phyloP scores from a whole-genome alignment of 1,284 basidiomycete species.

The Agaricales sp. region DNA sequence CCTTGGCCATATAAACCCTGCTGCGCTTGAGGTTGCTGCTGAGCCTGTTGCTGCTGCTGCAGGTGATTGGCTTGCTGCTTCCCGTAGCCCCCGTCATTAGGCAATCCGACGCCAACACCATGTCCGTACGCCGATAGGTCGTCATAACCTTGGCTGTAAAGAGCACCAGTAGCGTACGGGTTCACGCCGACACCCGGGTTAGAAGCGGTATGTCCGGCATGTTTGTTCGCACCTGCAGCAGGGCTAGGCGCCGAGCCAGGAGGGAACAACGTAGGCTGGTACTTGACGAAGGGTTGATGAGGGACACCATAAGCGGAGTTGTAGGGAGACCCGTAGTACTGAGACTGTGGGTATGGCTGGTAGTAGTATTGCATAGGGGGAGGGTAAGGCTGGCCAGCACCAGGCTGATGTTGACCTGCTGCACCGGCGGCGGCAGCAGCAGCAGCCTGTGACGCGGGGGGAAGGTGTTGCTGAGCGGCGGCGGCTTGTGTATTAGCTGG shows the following conservation, averaged over 20 bases:
- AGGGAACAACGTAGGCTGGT: constrained; percentile 36
- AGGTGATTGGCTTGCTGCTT: constrained; percentile 32
- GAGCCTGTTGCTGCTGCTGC: constrained; percentile 8
- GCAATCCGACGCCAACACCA: background rate
- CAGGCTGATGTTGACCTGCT: constrained; percentile 17
- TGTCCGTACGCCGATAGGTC: background rate
- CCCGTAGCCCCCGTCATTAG: constrained; percentile 13
- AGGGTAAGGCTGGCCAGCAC: constrained; percentile 42
- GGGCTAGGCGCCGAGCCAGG: background rate
- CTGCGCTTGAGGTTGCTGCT: constrained; percentile 9
- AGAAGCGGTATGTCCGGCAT: background rate
- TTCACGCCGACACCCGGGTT: background rate
- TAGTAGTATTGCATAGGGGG: constrained; percentile 58
- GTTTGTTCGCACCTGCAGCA: background rate
- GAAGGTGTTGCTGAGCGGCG: constrained; percentile 42
- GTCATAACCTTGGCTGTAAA: too few relatives aligned
- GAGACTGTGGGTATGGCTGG: constrained; percentile 59
- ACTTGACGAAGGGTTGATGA: constrained; percentile 60
- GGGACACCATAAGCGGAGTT: constrained; percentile 59
- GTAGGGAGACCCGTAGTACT: constrained; percentile 66
- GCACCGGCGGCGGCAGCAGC: too few relatives aligned
- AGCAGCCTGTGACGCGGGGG: constrained; percentile 17
- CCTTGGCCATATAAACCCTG: constrained; percentile 55
- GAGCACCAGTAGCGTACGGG: too few relatives aligned
- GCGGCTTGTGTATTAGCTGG: constrained; percentile 43